Evolutionary conservation across 495 filamentous ascomycete genomes (phyloP), one percentile per base, ranked within the genome.

Genomic region (Penicillium dipodomyicola): DNA sequence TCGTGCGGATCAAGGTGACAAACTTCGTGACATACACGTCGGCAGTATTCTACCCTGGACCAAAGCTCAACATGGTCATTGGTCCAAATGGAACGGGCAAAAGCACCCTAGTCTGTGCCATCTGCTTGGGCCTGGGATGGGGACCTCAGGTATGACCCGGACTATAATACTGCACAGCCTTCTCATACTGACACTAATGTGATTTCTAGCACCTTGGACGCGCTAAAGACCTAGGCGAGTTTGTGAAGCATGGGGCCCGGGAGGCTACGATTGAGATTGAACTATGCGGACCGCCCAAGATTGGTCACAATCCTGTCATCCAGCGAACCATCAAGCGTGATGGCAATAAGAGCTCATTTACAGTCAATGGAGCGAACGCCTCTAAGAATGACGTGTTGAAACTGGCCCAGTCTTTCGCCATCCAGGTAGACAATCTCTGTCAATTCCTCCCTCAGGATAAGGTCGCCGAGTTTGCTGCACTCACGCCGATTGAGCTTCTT

Each of bases 21-120:
- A 88, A 97, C 65, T 99, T 99, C 65, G 91, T 99, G 27, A 99
- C 95, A 0, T 99, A 97, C 70, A 91, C 86, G 14, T 83, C 86
- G 29, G 92, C 90, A 49, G 90, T 94, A 60, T 96, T 97, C 71
- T 83, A 83, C 48, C 91, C 90, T 4, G 94, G 94, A 0, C 92
- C 95, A 12, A 94, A 88, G 62, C 69, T 99, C 63, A 99, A 99
- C 67, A 97, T 99, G 95, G 85, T 99, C 54, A 97, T 99, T 62
- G 94, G 94, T 0, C 94, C 94, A 9, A 99, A 99, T 67, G 94
- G 94, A 43, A 97, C 94, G 0, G 94, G 94, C 43, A 99, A 99
- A 69, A 96, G 92, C 77, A 96, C 95, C 0, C 82, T 99, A 30
- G 94, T 99, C 29, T 97, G 94, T 72, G 94, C 95, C 27, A 96